Percentiles rank a stretch among this genome's conserved stretches.
Evolutionary conservation across 148 eudicot species (phyloP).

Genomic region (Fagopyrum homotropicum): DNA sequence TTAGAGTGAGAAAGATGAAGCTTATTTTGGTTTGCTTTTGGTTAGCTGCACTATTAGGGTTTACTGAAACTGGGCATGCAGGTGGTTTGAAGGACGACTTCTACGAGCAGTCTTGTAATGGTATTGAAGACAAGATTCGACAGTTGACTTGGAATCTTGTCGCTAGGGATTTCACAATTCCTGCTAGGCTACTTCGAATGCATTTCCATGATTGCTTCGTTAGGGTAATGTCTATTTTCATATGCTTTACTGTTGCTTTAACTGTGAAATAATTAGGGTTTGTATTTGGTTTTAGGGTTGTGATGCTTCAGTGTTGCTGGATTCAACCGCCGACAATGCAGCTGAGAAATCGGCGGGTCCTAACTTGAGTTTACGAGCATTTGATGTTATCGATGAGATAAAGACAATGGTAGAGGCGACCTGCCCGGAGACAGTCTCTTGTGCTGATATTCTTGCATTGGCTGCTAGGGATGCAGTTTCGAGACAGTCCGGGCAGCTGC

Average conservation of each 20-base stretch:
- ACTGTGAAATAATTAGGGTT: not conserved
- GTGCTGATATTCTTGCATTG: conserved; percentile 43
- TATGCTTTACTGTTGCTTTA: not conserved
- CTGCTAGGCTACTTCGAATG: conserved; percentile 30
- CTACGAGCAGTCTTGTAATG: conserved; percentile 20
- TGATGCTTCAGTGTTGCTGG: conserved; percentile 43
- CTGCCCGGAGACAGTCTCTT: conserved; percentile 38
- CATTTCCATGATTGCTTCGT: conserved; percentile 43
- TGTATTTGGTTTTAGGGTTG: conserved; percentile 31
- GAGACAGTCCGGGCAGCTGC: conserved; percentile 22
- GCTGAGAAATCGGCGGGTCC: conserved; percentile 41
- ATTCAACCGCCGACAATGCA: conserved; percentile 13
- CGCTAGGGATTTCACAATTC: conserved; percentile 14
- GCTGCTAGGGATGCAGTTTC: conserved; percentile 45
- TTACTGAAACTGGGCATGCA: not conserved
- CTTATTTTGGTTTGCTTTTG: not conserved
- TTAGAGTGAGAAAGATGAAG: not conserved
- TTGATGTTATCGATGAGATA: conserved; percentile 40
- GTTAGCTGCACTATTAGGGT: not conserved
- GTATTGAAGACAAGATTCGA: conserved; percentile 19
- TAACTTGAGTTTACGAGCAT: conserved; percentile 33
- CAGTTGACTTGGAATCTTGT: conserved; percentile 19
- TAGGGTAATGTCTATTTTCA: conserved; percentile 15
- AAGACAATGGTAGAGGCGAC: conserved; percentile 29
- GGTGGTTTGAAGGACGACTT: conserved; percentile 17